Evolutionary conservation across 176 grass and related monocot species (phyloP).

Genomic region (Phragmites australis): DNA sequence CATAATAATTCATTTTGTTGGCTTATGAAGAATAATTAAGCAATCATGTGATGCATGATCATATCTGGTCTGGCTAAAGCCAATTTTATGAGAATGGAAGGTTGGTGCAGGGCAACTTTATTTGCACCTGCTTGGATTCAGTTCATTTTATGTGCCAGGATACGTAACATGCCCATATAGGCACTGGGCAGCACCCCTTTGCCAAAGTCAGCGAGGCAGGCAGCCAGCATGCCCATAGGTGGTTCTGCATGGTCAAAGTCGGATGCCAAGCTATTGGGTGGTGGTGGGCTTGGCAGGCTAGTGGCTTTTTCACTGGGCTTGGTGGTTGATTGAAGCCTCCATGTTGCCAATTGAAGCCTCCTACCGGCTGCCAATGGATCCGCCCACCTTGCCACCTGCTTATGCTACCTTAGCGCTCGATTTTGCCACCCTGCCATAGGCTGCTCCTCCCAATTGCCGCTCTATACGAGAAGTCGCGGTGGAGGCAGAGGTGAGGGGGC

Average conservation of each 20-base stretch:
- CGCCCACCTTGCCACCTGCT: background rate
- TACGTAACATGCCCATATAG: background rate
- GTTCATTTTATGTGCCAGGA: too few species aligned
- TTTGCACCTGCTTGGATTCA: background rate
- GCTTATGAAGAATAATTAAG: constrained; percentile 7
- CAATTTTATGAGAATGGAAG: background rate
- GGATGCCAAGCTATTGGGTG: background rate
- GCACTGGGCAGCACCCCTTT: too few species aligned
- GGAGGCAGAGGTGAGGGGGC: background rate
- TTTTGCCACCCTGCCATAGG: background rate
- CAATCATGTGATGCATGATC: background rate
- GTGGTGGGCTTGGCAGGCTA: background rate
- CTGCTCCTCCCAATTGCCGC: background rate
- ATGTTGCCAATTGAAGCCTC: background rate
- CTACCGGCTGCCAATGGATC: background rate
- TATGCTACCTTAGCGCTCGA: background rate
- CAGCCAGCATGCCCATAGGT: background rate
- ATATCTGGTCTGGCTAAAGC: background rate
- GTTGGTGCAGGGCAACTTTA: background rate
- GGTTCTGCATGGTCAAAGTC: background rate
- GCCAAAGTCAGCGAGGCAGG: background rate
- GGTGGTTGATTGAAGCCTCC: background rate
- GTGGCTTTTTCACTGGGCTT: background rate
- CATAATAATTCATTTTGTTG: constrained; percentile 2
- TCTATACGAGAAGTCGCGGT: background rate